Conservation (phyloP, 441 rosid genomes). For the Populus hybrid region DNA sequence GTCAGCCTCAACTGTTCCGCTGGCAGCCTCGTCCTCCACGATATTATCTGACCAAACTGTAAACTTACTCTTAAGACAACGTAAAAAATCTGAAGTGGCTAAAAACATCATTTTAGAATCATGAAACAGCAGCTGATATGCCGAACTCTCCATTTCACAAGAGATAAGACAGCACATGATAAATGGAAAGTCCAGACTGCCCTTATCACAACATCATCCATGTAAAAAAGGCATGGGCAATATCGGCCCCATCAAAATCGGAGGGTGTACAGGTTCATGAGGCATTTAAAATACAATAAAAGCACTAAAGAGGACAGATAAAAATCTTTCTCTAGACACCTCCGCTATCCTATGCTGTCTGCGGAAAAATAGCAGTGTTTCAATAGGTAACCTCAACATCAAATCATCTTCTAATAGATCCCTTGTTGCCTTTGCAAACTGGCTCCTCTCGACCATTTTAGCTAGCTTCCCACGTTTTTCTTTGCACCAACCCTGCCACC, state of each 20-base stretch:
- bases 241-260: conserved; percentile 10
- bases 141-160: conserved; percentile 5
- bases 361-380: conserved; percentile 12
- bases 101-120: conserved; percentile 8
- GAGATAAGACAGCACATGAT: neutral
- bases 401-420: conserved; percentile 6
- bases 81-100: neutral
- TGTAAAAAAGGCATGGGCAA: conserved; percentile 14
- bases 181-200: neutral
- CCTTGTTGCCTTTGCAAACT: neutral
- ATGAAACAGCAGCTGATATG: neutral
- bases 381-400: conserved; percentile 21
- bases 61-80: neutral
- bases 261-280: neutral
- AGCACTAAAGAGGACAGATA: conserved; percentile 24
- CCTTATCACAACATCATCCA: neutral
- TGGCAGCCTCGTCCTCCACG: neutral
- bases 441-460: conserved; percentile 2
- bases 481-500: neutral
- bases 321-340: conserved; percentile 26
- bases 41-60: conserved; percentile 11
- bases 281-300: neutral
- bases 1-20: neutral
- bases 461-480: conserved; percentile 9
- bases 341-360: conserved; percentile 7